Evolutionary conservation across 805 yeast species (phyloP), one percentile per base, ranked within the genome.

Genomic region (Torulaspora microellipsoides): DNA sequence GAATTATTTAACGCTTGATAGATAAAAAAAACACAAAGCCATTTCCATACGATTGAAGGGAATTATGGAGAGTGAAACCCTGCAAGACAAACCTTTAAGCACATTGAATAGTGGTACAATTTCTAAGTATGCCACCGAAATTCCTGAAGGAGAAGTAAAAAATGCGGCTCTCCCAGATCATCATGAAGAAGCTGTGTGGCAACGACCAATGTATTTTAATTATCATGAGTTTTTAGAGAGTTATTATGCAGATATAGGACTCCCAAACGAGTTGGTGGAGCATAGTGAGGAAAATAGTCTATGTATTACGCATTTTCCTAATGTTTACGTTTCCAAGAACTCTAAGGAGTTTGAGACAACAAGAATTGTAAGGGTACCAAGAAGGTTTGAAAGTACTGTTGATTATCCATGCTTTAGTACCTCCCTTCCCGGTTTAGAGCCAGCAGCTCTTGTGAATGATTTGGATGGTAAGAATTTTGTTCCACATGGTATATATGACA

Each of bases 291-390:
- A 61, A 3, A 58, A 54, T 27, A 62, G 74, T 2, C 52, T 80
- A 9, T 75, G 77, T 15, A 60, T 80, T 8, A 81, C 82, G 27
- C 90, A 83, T 60, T 84, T 81, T 55, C 89, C 88, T 5, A 80
- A 81, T 51, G 65, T 72, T 3, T 73, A 80, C 56, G 71, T 54
- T 1, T 57, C 67, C 3, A 46, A 39, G 3, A 55, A 54, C 7
- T 65, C 77, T 2, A 41, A 45, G 0, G 49, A 40, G 15, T 71
- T 55, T 46, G 35, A 43, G 14, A 44, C 54, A 7, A 77, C 85
- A 0, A 64, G 91, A 46, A 70, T 84, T n/a, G 81, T 83, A 3
- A 58, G 90, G 40, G 69, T 83, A 2, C 88, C 91, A 3, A 60
- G 89, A 47, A 45, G 68, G 1, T 77, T 71, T 43, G 65, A 65